These are phyloP conservation scores for Begonia peltatifolia DNA, from an alignment of 306 rosid genomes.

Conservation along the genomic window DNA sequence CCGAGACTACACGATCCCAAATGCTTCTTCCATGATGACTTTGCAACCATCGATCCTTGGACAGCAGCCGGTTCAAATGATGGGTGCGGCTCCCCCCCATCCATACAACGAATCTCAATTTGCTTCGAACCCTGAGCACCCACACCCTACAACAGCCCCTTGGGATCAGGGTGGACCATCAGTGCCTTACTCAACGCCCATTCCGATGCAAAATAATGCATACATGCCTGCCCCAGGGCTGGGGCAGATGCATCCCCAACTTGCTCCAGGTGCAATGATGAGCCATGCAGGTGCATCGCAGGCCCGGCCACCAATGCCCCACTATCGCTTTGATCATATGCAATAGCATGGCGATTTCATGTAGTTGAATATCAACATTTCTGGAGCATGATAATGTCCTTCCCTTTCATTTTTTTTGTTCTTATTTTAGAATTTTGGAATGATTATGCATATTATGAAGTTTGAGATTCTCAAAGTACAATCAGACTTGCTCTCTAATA, in stretches of 20 bases:
- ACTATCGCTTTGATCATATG: constrained; percentile 40
- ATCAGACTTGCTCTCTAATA: too few species aligned
- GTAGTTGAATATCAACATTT: too few species aligned
- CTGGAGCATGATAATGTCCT: too few species aligned
- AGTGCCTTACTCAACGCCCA: constrained; percentile 34
- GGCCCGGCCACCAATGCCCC: constrained; percentile 21
- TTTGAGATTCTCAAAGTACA: too few species aligned
- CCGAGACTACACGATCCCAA: constrained; percentile 82
- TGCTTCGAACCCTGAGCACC: constrained; percentile 11
- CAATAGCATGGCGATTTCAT: constrained; percentile 25
- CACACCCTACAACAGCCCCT: constrained; percentile 10
- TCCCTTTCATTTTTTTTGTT: too few species aligned
- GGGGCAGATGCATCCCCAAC: constrained; percentile 40
- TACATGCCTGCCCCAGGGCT: constrained; percentile 61
- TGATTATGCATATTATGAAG: too few species aligned
- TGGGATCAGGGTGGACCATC: constrained; percentile 37
- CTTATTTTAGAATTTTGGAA: too few species aligned
- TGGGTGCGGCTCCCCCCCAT: constrained; percentile 30
- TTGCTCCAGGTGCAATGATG: background rate
- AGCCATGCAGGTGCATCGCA: constrained; percentile 10
- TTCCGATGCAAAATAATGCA: constrained; percentile 25
- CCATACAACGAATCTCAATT: constrained; percentile 40
- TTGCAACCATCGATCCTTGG: constrained; percentile 60
- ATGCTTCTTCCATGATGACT: constrained; percentile 32
- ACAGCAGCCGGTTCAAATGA: constrained; percentile 54